Percentiles rank a stretch among this genome's conserved stretches.
phyloP scores from a whole-genome alignment of 441 rosid species.

The Erodium chrysanthum region DNA sequence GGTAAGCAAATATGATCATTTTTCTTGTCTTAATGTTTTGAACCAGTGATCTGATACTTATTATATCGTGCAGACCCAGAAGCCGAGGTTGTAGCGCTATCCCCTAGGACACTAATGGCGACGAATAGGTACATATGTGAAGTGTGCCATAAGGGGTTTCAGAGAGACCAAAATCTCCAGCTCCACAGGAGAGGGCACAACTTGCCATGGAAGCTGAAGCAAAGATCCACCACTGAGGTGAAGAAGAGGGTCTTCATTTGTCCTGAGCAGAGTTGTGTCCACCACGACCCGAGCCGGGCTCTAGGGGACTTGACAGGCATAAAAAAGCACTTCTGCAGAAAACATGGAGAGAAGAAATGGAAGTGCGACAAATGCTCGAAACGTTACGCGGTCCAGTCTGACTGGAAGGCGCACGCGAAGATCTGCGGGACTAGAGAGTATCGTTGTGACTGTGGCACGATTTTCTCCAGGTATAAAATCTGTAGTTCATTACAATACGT shows the following conservation, averaged over 20 bases:
- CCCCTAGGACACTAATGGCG: constrained; percentile 54
- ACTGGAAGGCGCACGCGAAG: constrained; percentile 55
- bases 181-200: constrained; percentile 60
- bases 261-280: constrained; percentile 50
- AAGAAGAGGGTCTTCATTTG: constrained; percentile 51
- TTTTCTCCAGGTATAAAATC: constrained; percentile 39
- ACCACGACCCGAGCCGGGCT: constrained; percentile 52
- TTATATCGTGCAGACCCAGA: constrained; percentile 37
- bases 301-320: constrained; percentile 52
- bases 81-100: constrained; percentile 47
- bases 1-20: constrained; percentile 27
- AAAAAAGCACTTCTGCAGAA: constrained; percentile 55
- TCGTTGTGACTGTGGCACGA: constrained; percentile 49
- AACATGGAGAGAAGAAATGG: constrained; percentile 65
- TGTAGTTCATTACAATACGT: no score
- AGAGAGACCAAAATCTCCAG: constrained; percentile 58
- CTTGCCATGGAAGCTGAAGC: constrained; percentile 66
- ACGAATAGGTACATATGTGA: constrained; percentile 54
- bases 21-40: not conserved
- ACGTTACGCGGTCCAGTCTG: constrained; percentile 53
- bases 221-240: constrained; percentile 35
- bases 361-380: constrained; percentile 56
- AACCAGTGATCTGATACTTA: not conserved
- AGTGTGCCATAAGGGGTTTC: constrained; percentile 57
- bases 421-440: constrained; percentile 58